Base-by-base conservation (phyloP, 257 asterid genomes). In the Solanum peruvianum region DNA sequence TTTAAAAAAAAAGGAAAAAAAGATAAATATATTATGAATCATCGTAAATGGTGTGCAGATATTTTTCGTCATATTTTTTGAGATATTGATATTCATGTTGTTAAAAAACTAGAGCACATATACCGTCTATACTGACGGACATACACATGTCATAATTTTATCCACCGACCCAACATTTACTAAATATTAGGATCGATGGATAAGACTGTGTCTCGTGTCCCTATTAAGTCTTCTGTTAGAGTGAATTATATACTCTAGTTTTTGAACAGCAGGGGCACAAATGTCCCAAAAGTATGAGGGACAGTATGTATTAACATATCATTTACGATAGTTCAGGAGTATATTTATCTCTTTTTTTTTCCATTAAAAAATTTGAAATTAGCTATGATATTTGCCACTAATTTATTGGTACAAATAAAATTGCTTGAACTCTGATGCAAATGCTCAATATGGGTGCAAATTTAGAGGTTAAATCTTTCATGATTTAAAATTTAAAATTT, bases 21-120 rank as follows among this genome's bases (percentile, higher is more conserved):
- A 3, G 62, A 2, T 2, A 52, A 52, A 18, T 52, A 52, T 52
- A 52, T 0, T 0, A 0, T 0, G 1, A 52, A 16, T 0, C 2
- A 52, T 18, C 0, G 2, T 52, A 52, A 52, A 1, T 16, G 10
- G 2, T 16, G 7, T 52, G 10, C 0, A 52, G 1, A 52, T 6
- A 18, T 52, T 4, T 52, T 52, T 0, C 0, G 10, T 52, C 2
- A 52, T 52, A 52, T 0, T 52, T 52, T 52, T 52, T 52, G 9
- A 9, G 3, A 52, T 0, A 16, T 52, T 1, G 10, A 1, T 52
- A 3, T 0, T 0, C 10, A 52, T 52, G 9, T 52, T 23, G 0
- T 52, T 9, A 0, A 52, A 52, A 52, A 6, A 18, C 10, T 52
- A 52, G 4, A 52, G n/a, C 10, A 6, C 7, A 16, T 52, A 52